Base-by-base conservation (phyloP, 2,329 filamentous ascomycete species). In the Lecanicillium sp. region DNA sequence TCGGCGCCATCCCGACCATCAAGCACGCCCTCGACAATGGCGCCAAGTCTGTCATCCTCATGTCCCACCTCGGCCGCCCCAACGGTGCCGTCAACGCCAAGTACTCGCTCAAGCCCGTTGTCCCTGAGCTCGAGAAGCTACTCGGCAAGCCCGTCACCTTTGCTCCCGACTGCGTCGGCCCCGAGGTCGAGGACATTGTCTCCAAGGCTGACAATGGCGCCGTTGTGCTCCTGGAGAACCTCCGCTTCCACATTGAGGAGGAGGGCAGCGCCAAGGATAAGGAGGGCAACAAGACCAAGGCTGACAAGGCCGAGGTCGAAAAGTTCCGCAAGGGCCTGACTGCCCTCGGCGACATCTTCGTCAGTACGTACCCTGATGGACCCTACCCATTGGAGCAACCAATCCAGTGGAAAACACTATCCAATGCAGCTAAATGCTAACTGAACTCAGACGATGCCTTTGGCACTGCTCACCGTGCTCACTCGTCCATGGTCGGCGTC, bases 401-500 rank as follows among this genome's bases (percentile, higher is more conserved):
- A 33, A 4, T 17, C 14, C 8, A 17, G 15, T 4, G 3, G 14
- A 15, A n/a, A n/a, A 19, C n/a, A n/a, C n/a, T n/a, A n/a, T 19
- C 15, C 9, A 15, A 11, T 30, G 28, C 25, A 28, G n/a, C 13
- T 17, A 10, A 20, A 10, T 11, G 9, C 13, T 35, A 25, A 30
- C 8, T 17, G 5, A 1, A 6, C 18, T 1, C 50, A 94, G 87
- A 98, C 69, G 92, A 98, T 58, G 92, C 94, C 46, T 98, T 98
- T 62, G 92, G 92, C 65, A 98, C 92, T 46, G 92, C 92, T 45
- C 92, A 98, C 75, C 87, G 92, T 64, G 92, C 87, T 35, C 92
- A 98, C 79, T 96, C 88, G 66, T 97, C 90, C 65, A 98, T 98
- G 92, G 92, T 98, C 56, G 92, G 92, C 57, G 77, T 96, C 48